Conservation (phyloP, 2,329 filamentous ascomycete genomes). For the Trichocomaceae sp. region DNA sequence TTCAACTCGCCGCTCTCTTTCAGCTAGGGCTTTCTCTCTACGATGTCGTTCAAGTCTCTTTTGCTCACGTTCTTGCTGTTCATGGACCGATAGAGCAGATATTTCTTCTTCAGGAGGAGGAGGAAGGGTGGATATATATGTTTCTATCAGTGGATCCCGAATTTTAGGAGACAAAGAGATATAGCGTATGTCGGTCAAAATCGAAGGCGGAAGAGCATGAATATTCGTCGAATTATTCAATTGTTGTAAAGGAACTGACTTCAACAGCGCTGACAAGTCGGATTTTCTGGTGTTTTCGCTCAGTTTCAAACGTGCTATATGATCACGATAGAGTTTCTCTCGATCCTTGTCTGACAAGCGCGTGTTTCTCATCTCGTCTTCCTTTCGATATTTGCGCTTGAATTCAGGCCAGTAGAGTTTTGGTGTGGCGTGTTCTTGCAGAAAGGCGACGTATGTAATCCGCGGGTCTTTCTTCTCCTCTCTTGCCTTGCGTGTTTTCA, state of each 20-base stretch:
- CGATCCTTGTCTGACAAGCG: slow-evolving; percentile 43
- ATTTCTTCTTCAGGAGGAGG: slow-evolving; percentile 27
- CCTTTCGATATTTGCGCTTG: slow-evolving; percentile 79
- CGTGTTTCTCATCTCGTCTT: slow-evolving; percentile 59
- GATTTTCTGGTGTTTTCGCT: slow-evolving; percentile 41
- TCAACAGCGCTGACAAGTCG: slow-evolving; percentile 40
- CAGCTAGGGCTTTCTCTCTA: slow-evolving; percentile 39
- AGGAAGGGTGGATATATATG: slow-evolving; percentile 39
- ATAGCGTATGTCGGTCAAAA: slow-evolving; percentile 41
- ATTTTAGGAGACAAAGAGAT: slow-evolving; percentile 35
- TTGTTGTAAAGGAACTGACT: slow-evolving; percentile 34
- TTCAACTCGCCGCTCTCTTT: slow-evolving; percentile 38
- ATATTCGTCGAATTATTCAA: slow-evolving; percentile 36
- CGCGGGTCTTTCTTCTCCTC: slow-evolving; percentile 76
- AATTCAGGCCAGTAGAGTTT: slow-evolving; percentile 99
- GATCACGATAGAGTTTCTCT: slow-evolving; percentile 44
- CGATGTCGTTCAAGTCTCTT: slow-evolving; percentile 37
- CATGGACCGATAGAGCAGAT: slow-evolving; percentile 30
- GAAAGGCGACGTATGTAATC: slow-evolving; percentile 73
- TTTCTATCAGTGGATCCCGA: slow-evolving; percentile 37
- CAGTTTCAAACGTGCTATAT: slow-evolving; percentile 41
- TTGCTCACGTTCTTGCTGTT: slow-evolving; percentile 31
- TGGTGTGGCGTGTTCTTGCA: slow-evolving; percentile 74
- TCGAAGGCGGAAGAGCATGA: slow-evolving; percentile 33
- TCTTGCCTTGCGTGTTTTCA: slow-evolving; percentile 65